Percentiles rank a stretch among this genome's conserved stretches.
phyloP scores from a whole-genome alignment of 768 basidiomycete genomes.

The Suillus ampliporus region DNA sequence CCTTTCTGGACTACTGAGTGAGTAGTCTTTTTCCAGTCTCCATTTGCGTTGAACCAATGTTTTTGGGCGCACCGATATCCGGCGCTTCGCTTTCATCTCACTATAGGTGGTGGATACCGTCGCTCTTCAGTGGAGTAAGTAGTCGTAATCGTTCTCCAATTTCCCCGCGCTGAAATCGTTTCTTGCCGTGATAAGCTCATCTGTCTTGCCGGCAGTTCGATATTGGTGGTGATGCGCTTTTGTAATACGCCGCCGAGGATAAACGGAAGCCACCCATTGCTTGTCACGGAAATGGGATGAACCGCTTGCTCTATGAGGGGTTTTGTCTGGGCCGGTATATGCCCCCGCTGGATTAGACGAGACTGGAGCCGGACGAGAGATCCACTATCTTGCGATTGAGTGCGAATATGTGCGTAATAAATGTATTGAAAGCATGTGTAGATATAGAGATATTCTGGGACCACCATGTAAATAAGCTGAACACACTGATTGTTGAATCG shows the following conservation, averaged over 20 bases:
- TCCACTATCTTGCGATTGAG: no score
- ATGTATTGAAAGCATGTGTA: no score
- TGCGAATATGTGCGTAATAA: no score
- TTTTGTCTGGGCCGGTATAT: no score
- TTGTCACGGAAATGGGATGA: no score
- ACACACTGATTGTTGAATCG: background rate
- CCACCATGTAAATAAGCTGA: background rate
- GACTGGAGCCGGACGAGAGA: no score
- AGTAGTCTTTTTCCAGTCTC: background rate
- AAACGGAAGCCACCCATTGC: no score
- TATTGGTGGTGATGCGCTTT: background rate
- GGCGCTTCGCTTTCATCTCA: slow-evolving; percentile 57
- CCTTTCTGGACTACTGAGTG: slow-evolving; percentile 27
- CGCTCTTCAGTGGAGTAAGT: slow-evolving; percentile 54
- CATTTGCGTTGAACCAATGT: slow-evolving; percentile 36
- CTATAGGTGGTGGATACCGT: slow-evolving; percentile 64
- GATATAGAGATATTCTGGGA: background rate
- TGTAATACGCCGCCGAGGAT: background rate
- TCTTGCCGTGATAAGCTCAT: background rate
- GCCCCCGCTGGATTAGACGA: no score
- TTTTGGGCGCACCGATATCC: slow-evolving; percentile 57
- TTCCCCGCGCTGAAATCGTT: background rate
- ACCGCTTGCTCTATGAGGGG: no score
- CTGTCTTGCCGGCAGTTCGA: background rate
- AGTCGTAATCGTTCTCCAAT: background rate